These are phyloP conservation scores for Rhodosporidiobolus sp. DNA, from an alignment of 768 basidiomycete species.

Conservation along the genomic window DNA sequence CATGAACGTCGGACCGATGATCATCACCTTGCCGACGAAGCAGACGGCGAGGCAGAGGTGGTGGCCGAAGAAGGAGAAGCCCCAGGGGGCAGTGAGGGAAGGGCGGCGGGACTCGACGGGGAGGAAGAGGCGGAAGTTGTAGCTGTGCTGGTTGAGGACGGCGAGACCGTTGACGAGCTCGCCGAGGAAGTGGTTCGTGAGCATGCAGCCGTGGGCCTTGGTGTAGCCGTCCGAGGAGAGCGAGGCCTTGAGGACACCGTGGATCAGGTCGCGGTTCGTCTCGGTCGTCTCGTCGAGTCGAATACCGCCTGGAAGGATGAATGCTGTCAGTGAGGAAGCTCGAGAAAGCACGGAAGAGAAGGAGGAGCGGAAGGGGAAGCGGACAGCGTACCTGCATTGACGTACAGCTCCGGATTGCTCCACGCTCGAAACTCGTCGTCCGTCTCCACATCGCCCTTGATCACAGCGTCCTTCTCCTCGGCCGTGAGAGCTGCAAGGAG, in stretches of 20 bases:
- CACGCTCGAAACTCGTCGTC: slow-evolving; percentile 40
- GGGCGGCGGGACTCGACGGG: slow-evolving; percentile 12
- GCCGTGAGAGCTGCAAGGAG: slow-evolving; percentile 33
- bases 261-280: slow-evolving; percentile 37
- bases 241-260: slow-evolving; percentile 41
- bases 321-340: background rate
- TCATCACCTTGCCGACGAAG: slow-evolving; percentile 44
- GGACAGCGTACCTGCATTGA: slow-evolving; percentile 43
- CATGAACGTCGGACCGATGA: slow-evolving; percentile 45
- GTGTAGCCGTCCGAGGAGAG: slow-evolving; percentile 43
- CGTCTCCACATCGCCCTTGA: slow-evolving; percentile 36
- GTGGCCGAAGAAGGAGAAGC: slow-evolving; percentile 46
- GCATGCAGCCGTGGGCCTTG: slow-evolving; percentile 43
- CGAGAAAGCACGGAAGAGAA: too few relatives aligned
- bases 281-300: slow-evolving; percentile 43
- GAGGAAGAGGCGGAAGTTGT: slow-evolving; percentile 45
- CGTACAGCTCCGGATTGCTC: slow-evolving; percentile 45
- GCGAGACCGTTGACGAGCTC: slow-evolving; percentile 42
- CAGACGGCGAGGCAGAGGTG: slow-evolving; percentile 46
- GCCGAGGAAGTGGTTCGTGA: slow-evolving; percentile 46
- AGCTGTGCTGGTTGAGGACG: slow-evolving; percentile 45
- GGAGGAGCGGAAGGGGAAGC: too few relatives aligned
- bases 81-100: slow-evolving; percentile 41
- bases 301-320: slow-evolving; percentile 45
- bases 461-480: slow-evolving; percentile 29